Conservation (phyloP, 805 yeast genomes). For the Wickerhamiella australiensis region DNA sequence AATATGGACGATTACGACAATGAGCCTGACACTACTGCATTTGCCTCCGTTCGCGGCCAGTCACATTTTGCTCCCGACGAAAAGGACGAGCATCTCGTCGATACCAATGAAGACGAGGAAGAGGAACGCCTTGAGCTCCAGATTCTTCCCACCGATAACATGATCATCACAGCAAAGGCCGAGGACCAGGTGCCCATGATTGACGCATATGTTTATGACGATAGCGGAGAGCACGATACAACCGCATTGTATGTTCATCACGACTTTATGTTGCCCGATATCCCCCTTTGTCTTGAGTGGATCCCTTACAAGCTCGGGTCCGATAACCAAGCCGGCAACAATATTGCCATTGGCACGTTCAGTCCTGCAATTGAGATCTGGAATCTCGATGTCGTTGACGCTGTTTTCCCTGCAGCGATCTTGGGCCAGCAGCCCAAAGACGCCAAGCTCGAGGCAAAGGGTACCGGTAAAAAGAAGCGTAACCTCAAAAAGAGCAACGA, state of each 20-base stretch:
- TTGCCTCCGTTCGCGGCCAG: conserved; percentile 34
- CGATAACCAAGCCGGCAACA: conserved; percentile 52
- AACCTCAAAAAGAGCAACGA: conserved; percentile 43
- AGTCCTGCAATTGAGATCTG: conserved; percentile 96
- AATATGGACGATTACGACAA: conserved; percentile 29
- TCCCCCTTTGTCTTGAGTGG: conserved; percentile 97
- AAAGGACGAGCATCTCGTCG: conserved; percentile 48
- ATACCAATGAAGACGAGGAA: conserved; percentile 43
- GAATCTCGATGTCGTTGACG: conserved; percentile 87
- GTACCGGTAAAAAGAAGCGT: conserved; percentile 35
- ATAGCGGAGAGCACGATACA: conserved; percentile 56
- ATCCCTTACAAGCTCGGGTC: conserved; percentile 53
- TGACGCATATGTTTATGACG: conserved; percentile 91
- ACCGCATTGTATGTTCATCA: conserved; percentile 83
- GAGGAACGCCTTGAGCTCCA: conserved; percentile 80
- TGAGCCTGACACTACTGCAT: conserved; percentile 30
- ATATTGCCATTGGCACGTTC: conserved; percentile 93
- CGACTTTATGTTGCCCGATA: conserved; percentile 91
- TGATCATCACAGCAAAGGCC: conserved; percentile 83
- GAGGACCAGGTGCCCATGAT: conserved; percentile 89
- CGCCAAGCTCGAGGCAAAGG: conserved; percentile 22
- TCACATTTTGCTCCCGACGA: conserved; percentile 34
- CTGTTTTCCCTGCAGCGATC: conserved; percentile 87
- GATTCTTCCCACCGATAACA: conserved; percentile 78
- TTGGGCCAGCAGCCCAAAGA: conserved; percentile 61